Base-by-base conservation (phyloP, 306 rosid species). In the Casuarina equisetifolia region DNA sequence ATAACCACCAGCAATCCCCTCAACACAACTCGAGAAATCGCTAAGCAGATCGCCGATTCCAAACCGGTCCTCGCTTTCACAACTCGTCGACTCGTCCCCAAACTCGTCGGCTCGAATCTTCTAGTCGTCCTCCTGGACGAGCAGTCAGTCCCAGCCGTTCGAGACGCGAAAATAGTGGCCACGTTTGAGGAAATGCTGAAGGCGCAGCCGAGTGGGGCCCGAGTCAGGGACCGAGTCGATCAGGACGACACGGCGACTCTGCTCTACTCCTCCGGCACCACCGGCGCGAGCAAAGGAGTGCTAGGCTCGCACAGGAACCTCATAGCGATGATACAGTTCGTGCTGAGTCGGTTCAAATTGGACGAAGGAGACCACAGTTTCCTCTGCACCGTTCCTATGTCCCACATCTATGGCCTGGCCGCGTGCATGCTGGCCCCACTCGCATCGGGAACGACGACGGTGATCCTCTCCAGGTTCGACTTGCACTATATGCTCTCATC, bases 1-100 rank as follows among this genome's bases (percentile, higher is more conserved):
- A 86, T 95, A 74, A 92, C 97, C 82, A 90, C 98, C 82, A 92
- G 96, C 39, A 95, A 92, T 72, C 98, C 98, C 4, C 93, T 92
- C 82, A 95, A 95, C 80, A 95, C 98, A 5, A 0, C 90, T 0
- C 69, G 82, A 6, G 98, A 95, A 80, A 92, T 95, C 73, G 84
- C 89, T 77, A 95, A 91, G 42, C 98, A 95, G 49, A 85, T 95
- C 68, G 74, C 88, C 16, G 97, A 95, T 72, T 90, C 97, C 42
- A 90, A 88, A 2, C 91, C 97, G 2, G 78, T 85, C 12, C 74
- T 92, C 53, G 95, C 97, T 78, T 95, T 95, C 93, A 91, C 98
- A 0, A 91, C 80, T 39, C 74, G 73, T 0, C 80, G 74, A 3
- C 85, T 95, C 0, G 46, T 84, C 71, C 80, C 97, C 53, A 95